Evolutionary conservation across 2,329 filamentous ascomycete genomes (phyloP), one percentile per base, ranked within the genome.

Genomic region (Akanthomyces lecanii): DNA sequence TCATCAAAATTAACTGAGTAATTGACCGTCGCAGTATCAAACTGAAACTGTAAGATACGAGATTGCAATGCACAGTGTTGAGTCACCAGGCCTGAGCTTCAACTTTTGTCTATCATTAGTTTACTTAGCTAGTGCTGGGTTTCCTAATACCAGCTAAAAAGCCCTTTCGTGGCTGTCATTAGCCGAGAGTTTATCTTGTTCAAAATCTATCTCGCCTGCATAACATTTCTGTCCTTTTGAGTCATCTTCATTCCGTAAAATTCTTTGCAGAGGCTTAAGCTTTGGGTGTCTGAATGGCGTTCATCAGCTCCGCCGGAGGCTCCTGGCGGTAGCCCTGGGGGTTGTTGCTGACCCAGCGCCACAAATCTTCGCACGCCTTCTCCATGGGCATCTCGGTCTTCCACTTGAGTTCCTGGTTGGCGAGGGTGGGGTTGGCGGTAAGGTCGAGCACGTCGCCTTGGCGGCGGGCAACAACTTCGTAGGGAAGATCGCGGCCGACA

Each of bases 291-390:
- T 88, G 85, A 67, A 88, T 68, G 54, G 79, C 81, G 65, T 89
- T 88, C 57, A 97, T 73, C 70, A 98, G 83, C 77, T 90, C 87
- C 67, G 90, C 83, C 0, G 95, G 94, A n/a, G 94, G 92, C 68
- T 92, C 83, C 79, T 98, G 93, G 68, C 90, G 85, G 81, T 98
- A 98, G 25, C 95, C 95, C 78, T 93, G 87, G 28, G 95, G 95
- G 80, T 98, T 98, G 79, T 97, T 98, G 79, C 89, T 84, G 18
- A 96, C 96, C 95, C 95, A 99, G 72, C 87, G 88, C 95, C 95
- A 99, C 68, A 99, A 82, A 77, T 99, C 92, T 69, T 88, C 86
- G 75, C 95, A 99, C 30, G 94, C 93, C 75, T 97, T 87, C 79
- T 98, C 94, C 74, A 99, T 86, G 23, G 90, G 93, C 64, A 89